Base-by-base conservation (phyloP, 2,329 filamentous ascomycete species). In the Hymenoscyphus fructigenus region DNA sequence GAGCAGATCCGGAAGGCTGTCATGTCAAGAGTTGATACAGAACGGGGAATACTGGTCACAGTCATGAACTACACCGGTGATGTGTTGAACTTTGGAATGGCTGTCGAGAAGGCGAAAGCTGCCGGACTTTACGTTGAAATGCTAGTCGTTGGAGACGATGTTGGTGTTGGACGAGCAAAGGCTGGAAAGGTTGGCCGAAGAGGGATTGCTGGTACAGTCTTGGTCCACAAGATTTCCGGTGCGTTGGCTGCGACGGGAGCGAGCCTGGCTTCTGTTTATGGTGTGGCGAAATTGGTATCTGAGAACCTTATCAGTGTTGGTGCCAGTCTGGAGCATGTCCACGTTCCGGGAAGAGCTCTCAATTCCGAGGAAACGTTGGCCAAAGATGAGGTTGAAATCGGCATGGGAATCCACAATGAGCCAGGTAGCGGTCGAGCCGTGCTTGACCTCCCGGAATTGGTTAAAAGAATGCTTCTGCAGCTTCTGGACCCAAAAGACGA, bases 1-100 rank as follows among this genome's bases (percentile, higher is more conserved):
- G 89, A 95, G 78, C 93, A 97, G 79, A 88, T 97, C 62, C 86
- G 91, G 63, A 83, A 85, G 69, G 92, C 88, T 65, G 89, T 96
- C 61, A 85, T 89, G 74, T 85, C 87, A 53, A 84, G 91, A 23
- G 90, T 96, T 2, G 87, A 91, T 66, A 84, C 84, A 3, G 82
- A 85, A 56, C 85, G 86, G 67, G 94, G 93, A 28, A 90, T 97
- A 1, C 77, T 97, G 50, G 90, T 97, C n/a, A 89, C 93, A 5
- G 91, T 96, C 34, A 97, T 96, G 91, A 97, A 97, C 77, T 96
- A 96, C 78, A 96, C 92, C 1, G 91, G 91, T 44, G 91, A 93
- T 76, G 86, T 97, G 62, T 84, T 97, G 70, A 96, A 97, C 79
- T 97, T 97, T 75, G 93, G 93, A 63, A 90, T 97, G 85, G 93